Conservation (phyloP, 441 rosid genomes). For the Adansonia madagascariensis region DNA sequence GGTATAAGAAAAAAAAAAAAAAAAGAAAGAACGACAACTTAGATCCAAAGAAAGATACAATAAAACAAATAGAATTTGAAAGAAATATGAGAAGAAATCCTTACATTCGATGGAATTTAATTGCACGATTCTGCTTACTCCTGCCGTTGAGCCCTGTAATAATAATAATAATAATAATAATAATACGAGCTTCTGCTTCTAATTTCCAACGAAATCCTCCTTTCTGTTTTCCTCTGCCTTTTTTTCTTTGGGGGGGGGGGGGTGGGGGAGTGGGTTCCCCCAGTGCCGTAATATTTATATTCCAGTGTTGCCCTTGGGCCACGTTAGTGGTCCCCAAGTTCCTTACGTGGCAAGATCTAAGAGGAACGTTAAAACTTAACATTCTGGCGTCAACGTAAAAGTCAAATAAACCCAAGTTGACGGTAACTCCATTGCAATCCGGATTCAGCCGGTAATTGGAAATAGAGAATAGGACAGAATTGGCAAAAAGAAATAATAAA, state of each 20-base stretch:
- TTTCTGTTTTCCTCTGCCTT: not conserved
- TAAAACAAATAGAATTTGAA: not conserved
- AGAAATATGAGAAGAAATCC: not conserved
- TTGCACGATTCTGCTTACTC: conserved; percentile 15
- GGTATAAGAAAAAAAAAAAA: not conserved
- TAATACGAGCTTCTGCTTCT: conserved; percentile 3
- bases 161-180: not conserved
- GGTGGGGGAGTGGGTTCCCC: not conserved
- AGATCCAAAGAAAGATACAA: not conserved
- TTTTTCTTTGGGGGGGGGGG: no score
- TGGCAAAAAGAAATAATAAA: not conserved
- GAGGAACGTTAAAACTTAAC: not conserved
- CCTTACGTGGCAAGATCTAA: conserved; percentile 26
- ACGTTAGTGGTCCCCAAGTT: not conserved
- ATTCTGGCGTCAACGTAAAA: not conserved
- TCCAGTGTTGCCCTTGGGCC: conserved; percentile 35
- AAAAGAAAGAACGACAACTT: not conserved
- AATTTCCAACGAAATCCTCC: not conserved
- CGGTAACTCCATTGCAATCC: not conserved
- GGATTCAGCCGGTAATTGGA: not conserved
- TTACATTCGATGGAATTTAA: conserved; percentile 14
- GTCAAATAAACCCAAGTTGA: not conserved
- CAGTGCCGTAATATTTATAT: not conserved
- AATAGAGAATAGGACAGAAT: not conserved
- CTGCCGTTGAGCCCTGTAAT: not conserved